Conservation (phyloP, 2,329 filamentous ascomycete species). For the Monosporascus cannonballus region DNA sequence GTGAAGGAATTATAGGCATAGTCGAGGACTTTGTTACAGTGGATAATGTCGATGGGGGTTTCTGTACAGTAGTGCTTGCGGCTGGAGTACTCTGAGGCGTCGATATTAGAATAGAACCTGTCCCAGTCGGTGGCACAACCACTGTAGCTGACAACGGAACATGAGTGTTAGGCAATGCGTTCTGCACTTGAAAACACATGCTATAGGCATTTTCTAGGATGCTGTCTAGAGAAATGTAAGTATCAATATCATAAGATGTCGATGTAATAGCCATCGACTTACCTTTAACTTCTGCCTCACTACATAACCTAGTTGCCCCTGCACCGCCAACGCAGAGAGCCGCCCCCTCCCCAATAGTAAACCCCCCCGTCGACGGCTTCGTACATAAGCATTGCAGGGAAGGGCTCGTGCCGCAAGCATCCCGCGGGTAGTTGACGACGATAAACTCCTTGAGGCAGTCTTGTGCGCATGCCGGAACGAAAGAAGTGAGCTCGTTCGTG, state of each 20-base stretch:
- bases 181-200: constrained; percentile 49
- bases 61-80: constrained; percentile 2
- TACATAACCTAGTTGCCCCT: constrained; percentile 44
- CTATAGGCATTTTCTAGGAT: constrained; percentile 35
- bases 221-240: constrained; percentile 14
- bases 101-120: constrained; percentile 11
- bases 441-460: constrained; percentile 59
- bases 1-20: constrained; percentile 7
- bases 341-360: constrained; percentile 66
- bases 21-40: constrained; percentile 10
- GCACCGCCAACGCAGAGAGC: constrained; percentile 60
- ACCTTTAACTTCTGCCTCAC: constrained; percentile 35
- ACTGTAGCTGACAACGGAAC: constrained; percentile 52
- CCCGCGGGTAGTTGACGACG: constrained; percentile 47
- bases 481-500: constrained; percentile 16
- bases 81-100: constrained; percentile 4
- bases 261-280: constrained; percentile 14
- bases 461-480: constrained; percentile 24
- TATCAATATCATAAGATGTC: constrained; percentile 8
- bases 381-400: constrained; percentile 60
- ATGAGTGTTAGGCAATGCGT: constrained; percentile 52
- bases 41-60: constrained; percentile 1
- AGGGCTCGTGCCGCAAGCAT: constrained; percentile 41
- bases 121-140: constrained; percentile 30
- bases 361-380: constrained; percentile 50